phyloP scores from a whole-genome alignment of 2,329 filamentous ascomycete genomes.

The Cladosporium sp. region DNA sequence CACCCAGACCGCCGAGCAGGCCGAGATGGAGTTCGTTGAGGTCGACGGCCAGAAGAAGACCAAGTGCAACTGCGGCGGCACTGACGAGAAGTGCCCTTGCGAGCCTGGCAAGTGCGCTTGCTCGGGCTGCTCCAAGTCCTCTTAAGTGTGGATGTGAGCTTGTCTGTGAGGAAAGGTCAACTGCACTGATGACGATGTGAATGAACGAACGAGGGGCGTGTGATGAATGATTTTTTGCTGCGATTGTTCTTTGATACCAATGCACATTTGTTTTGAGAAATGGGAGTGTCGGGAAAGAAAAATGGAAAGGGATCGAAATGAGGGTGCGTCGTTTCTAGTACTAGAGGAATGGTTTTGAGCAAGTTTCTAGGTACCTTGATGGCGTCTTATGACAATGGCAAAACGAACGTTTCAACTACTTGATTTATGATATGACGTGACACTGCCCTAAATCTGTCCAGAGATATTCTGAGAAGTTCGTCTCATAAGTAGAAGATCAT shows the following conservation, averaged over 20 bases:
- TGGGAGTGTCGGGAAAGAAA: background rate
- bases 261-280: constrained; percentile 1
- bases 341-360: background rate
- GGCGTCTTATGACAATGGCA: background rate
- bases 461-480: background rate
- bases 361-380: constrained; percentile 1
- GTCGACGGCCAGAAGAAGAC: constrained; percentile 47
- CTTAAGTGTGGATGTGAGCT: constrained; percentile 21
- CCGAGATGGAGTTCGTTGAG: constrained; percentile 53
- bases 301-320: background rate
- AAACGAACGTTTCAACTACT: background rate
- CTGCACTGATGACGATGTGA: constrained; percentile 1
- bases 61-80: constrained; percentile 52
- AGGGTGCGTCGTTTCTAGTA: background rate
- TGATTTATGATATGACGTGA: background rate
- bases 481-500: background rate
- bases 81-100: constrained; percentile 49
- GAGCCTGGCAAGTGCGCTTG: constrained; percentile 51
- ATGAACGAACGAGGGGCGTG: constrained; percentile 4
- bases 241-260: constrained; percentile 15
- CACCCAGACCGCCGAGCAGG: constrained; percentile 30
- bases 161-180: background rate
- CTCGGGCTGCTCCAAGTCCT: constrained; percentile 47
- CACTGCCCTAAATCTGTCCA: background rate
- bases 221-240: constrained; percentile 4